phyloP scores from a whole-genome alignment of 495 filamentous ascomycete genomes.

The Beverwykella pulmonaria region DNA sequence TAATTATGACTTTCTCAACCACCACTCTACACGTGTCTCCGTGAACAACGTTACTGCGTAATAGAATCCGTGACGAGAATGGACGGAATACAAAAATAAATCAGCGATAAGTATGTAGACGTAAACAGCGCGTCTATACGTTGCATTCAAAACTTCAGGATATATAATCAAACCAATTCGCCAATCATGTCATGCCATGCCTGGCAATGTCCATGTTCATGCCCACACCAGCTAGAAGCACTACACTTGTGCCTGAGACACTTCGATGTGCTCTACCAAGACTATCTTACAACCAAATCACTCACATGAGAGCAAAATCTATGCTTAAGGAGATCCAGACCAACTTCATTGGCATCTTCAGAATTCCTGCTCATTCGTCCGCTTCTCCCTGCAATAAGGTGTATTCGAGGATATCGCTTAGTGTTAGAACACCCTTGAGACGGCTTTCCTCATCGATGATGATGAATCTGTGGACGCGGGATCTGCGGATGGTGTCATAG shows the following conservation, averaged over 20 bases:
- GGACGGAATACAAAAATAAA: too few relatives aligned
- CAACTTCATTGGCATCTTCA: not conserved
- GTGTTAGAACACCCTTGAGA: conserved; percentile 84
- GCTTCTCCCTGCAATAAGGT: conserved; percentile 84
- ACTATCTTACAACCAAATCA: not conserved
- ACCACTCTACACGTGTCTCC: too few relatives aligned
- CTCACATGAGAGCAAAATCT: not conserved
- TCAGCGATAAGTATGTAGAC: not conserved
- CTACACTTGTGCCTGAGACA: not conserved
- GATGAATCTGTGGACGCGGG: conserved; percentile 87
- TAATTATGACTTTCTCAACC: too few relatives aligned
- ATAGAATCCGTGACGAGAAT: too few relatives aligned
- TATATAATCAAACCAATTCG: conserved; percentile 3
- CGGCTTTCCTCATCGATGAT: conserved; percentile 86
- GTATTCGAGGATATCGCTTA: conserved; percentile 97
- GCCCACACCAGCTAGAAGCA: not conserved
- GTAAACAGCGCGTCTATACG: not conserved
- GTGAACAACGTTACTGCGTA: too few relatives aligned
- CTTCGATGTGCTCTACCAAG: not conserved
- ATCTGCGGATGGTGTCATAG: conserved; percentile 94
- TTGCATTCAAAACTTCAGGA: not conserved
- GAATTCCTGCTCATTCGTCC: conserved; percentile 54
- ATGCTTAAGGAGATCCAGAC: not conserved
- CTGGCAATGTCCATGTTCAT: not conserved
- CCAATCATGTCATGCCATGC: not conserved